phyloP scores from a whole-genome alignment of 1,284 basidiomycete species.

The Blastosporella zonata region DNA sequence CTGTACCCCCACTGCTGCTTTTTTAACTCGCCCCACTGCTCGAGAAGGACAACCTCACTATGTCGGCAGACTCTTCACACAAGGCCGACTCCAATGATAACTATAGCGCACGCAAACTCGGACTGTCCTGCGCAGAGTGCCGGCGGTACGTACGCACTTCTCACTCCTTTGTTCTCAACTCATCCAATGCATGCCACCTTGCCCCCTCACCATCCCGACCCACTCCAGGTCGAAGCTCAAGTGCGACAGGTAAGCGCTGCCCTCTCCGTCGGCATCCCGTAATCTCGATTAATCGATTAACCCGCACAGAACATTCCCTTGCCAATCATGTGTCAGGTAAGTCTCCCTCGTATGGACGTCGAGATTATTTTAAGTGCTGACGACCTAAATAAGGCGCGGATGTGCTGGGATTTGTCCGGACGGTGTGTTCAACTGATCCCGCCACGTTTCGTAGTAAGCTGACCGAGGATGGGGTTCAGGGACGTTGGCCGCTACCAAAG shows the following conservation, averaged over 20 bases:
- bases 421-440: constrained; percentile 27
- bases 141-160: constrained; percentile 34
- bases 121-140: constrained; percentile 50
- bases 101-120: constrained; percentile 27
- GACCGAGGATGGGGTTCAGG: constrained; percentile 28
- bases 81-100: constrained; percentile 13
- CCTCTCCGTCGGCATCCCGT: neutral
- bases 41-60: neutral
- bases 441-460: neutral
- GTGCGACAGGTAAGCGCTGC: constrained; percentile 42
- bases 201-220: neutral
- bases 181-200: neutral
- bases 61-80: neutral
- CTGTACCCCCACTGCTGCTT: neutral
- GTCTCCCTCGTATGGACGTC: constrained; percentile 2
- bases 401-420: constrained; percentile 53
- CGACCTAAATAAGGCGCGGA: constrained; percentile 35
- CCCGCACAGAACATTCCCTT: constrained; percentile 41
- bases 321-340: constrained; percentile 48
- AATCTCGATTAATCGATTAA: constrained; percentile 11
- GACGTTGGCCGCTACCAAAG: constrained; percentile 49
- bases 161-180: neutral
- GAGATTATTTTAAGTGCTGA: neutral
- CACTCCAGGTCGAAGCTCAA: constrained; percentile 48
- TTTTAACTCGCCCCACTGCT: too few species aligned